Conservation (phyloP, 1,284 basidiomycete species). For the Exsudoporus floridanus region DNA sequence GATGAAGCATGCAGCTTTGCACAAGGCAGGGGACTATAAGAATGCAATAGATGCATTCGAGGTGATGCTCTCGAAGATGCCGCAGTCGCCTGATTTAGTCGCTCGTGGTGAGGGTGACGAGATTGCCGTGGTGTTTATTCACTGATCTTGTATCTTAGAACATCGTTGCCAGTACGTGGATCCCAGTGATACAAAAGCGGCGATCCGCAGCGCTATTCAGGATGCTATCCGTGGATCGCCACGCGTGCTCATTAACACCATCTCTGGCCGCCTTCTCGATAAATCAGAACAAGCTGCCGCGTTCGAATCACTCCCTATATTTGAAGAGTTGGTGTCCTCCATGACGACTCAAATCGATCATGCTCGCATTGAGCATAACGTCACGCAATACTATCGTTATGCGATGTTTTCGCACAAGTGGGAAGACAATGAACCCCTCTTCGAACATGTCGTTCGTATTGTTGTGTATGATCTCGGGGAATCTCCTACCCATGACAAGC, state of each 20-base stretch:
- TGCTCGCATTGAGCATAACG: not conserved
- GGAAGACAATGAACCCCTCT: conserved; percentile 10
- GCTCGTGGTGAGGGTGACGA: not conserved
- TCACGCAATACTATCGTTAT: conserved; percentile 7
- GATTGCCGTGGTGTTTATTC: too few species aligned
- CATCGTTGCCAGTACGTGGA: not conserved
- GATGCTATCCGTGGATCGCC: not conserved
- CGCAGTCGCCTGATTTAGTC: not conserved
- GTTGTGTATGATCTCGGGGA: conserved; percentile 8
- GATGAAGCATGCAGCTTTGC: not conserved
- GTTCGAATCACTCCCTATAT: conserved; percentile 3
- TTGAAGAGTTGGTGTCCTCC: conserved; percentile 5
- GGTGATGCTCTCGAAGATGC: not conserved
- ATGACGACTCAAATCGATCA: conserved; percentile 6
- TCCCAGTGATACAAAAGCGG: not conserved
- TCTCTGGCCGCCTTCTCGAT: not conserved
- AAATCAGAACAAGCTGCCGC: not conserved
- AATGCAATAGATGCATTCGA: not conserved
- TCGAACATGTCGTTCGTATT: not conserved
- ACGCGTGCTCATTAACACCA: conserved; percentile 9
- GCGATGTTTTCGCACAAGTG: conserved; percentile 15
- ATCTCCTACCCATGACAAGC: conserved; percentile 11
- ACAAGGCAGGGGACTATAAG: not conserved
- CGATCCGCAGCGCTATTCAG: not conserved
- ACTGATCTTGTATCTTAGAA: not conserved